Evolutionary conservation across 2,329 filamentous ascomycete genomes (phyloP), one percentile per base, ranked within the genome.

Genomic region (Neonectria neomacrospora): DNA sequence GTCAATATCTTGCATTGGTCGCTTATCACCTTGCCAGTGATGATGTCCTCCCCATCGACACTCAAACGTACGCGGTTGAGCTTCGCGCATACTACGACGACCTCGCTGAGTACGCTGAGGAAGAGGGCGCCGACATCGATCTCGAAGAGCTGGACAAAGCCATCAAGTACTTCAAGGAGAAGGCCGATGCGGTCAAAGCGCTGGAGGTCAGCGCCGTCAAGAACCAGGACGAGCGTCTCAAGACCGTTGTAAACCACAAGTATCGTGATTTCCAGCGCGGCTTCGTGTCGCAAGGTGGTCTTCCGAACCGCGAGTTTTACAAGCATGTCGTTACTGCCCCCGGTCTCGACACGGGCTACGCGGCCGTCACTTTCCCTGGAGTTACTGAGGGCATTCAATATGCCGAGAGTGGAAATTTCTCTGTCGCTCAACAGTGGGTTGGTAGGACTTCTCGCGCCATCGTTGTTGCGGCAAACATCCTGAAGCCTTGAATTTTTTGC

Each of bases 321-420:
- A 79, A 76, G 62, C 80, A 84, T 28, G 79, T 83, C 0, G 80
- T 83, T 0, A 82, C 80, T 7, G 83, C 83, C 0, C 83, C 83
- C 0, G 82, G 83, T 0, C 56, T 81, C 1, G 83, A 84, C 45
- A 85, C 82, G 0, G 73, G 83, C 37, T 85, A 82, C 22, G 76
- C 78, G 0, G 76, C 79, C 5, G 78, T 77, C 0, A 77, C 79
- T 0, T 81, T 80, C 58, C 80, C 88, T 12, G 89, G 89, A 22
- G 87, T 91, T 70, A 89, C 89, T 75, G 89, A 90, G 5, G 91
- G 90, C 57, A 85, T 88, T 1, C 85, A 89, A 67, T 85, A 86
- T 55, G 86, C 73, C 1, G 65, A 77, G 10, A 60, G 64, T 2
- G 63, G 67, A 8, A 62, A 72, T 32, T 71, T 76, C 12, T 68